Evolutionary conservation across 1,284 basidiomycete genomes (phyloP).

Genomic region (Phellopilus nigrolimitatus): DNA sequence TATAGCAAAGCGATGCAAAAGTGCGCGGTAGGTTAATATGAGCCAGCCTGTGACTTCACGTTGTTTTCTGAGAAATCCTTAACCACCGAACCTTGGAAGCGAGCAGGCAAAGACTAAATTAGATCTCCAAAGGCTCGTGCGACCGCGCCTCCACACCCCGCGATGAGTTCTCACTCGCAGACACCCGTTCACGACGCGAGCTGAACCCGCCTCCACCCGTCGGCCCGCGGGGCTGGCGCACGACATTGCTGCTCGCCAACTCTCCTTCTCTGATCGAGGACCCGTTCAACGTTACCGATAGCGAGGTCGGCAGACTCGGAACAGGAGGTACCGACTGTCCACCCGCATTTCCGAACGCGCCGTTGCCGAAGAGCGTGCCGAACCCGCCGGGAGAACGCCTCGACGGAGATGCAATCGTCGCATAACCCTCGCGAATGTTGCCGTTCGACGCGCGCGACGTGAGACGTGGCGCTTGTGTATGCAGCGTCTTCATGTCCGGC

Average conservation of each 20-base stretch:
- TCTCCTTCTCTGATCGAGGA: conserved; percentile 30
- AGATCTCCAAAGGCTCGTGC: conserved; percentile 81
- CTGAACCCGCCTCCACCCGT: conserved; percentile 61
- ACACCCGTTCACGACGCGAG: conserved; percentile 56
- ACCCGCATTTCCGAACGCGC: conserved; percentile 33
- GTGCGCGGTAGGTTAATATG: neutral
- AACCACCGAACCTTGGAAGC: neutral
- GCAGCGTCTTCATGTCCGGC: conserved; percentile 86
- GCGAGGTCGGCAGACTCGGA: conserved; percentile 61
- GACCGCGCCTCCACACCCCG: conserved; percentile 70
- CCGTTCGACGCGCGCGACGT: conserved; percentile 82
- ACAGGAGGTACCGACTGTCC: conserved; percentile 82
- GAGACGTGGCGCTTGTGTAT: conserved; percentile 76
- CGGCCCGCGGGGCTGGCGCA: conserved; percentile 77
- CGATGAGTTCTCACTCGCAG: conserved; percentile 48
- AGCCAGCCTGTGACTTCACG: conserved; percentile 11
- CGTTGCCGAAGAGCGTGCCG: conserved; percentile 59
- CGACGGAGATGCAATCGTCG: conserved; percentile 79
- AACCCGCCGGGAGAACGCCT: conserved; percentile 69
- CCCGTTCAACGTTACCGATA: conserved; percentile 42
- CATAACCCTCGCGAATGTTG: conserved; percentile 87
- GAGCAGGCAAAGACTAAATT: conserved; percentile 26
- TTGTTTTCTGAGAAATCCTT: conserved; percentile 1
- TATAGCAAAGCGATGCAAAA: conserved; percentile 1
- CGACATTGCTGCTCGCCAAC: conserved; percentile 51